Conservation (phyloP, 805 yeast species). For the Lachancea quebecensis region DNA sequence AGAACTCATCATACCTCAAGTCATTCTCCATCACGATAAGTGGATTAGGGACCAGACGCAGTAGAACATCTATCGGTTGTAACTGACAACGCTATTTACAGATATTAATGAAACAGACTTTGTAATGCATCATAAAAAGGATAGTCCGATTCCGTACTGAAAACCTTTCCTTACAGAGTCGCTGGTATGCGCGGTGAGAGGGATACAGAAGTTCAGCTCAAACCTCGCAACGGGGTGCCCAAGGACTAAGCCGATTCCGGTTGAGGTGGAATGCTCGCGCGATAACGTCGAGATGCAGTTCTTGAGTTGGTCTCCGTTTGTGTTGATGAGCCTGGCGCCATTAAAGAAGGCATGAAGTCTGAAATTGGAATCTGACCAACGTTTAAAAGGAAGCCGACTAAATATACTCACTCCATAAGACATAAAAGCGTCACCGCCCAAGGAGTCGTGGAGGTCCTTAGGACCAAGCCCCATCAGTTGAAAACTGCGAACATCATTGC, state of each 20-base stretch:
- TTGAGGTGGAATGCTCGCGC: slow-evolving; percentile 41
- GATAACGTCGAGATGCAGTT: slow-evolving; percentile 26
- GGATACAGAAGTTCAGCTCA: slow-evolving; percentile 58
- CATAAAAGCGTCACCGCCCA: slow-evolving; percentile 62
- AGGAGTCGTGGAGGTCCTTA: slow-evolving; percentile 43
- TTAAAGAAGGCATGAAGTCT: slow-evolving; percentile 57
- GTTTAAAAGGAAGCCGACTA: slow-evolving; percentile 50
- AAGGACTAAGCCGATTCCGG: slow-evolving; percentile 56
- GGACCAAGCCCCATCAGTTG: slow-evolving; percentile 62
- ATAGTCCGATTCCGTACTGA: slow-evolving; percentile 58
- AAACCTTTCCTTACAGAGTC: slow-evolving; percentile 57
- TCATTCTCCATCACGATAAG: slow-evolving; percentile 50
- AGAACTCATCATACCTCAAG: slow-evolving; percentile 70
- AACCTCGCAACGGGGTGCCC: slow-evolving; percentile 61
- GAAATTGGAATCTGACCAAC: slow-evolving; percentile 39
- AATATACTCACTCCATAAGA: slow-evolving; percentile 54
- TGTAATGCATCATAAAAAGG: slow-evolving; percentile 39
- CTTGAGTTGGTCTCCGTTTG: slow-evolving; percentile 20
- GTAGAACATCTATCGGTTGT: not conserved
- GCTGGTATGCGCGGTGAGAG: slow-evolving; percentile 44
- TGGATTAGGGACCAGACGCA: slow-evolving; percentile 44
- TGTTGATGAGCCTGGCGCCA: slow-evolving; percentile 52
- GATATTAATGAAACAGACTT: not conserved
- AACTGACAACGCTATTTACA: not conserved
- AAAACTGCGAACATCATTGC: slow-evolving; percentile 65